Percentiles rank a stretch among this genome's conserved stretches.
phyloP scores from a whole-genome alignment of 768 basidiomycete species.

The Hortiboletus campestris region DNA sequence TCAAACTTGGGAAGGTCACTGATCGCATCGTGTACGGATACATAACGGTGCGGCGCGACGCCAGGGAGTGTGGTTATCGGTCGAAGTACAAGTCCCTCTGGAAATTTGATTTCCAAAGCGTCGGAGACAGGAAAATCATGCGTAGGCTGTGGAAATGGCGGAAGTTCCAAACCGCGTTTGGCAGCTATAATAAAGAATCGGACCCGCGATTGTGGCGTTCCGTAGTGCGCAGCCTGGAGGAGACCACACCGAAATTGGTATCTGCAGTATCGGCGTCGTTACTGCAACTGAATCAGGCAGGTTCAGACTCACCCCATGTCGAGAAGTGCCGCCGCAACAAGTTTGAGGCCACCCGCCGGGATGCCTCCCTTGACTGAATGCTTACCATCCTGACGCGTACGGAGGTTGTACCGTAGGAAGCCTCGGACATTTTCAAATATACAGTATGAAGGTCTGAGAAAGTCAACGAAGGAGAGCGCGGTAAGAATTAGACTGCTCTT shows the following conservation, averaged over 20 bases:
- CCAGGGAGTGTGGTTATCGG: constrained; percentile 50
- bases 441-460: constrained; percentile 40
- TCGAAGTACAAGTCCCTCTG: constrained; percentile 36
- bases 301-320: constrained; percentile 57
- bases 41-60: constrained; percentile 52
- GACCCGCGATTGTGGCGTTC: constrained; percentile 44
- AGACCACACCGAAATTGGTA: constrained; percentile 45
- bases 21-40: constrained; percentile 72
- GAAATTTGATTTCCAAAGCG: constrained; percentile 50
- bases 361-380: constrained; percentile 62
- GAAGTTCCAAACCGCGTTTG: constrained; percentile 34
- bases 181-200: constrained; percentile 51
- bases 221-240: constrained; percentile 49
- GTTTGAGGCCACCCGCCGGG: constrained; percentile 71
- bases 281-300: neutral
- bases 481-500: constrained; percentile 72
- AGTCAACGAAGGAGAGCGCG: constrained; percentile 44
- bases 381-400: constrained; percentile 33
- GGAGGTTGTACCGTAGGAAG: constrained; percentile 41
- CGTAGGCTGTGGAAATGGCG: constrained; percentile 41
- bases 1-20: constrained; percentile 70
- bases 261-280: constrained; percentile 20
- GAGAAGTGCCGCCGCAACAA: constrained; percentile 56
- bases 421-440: constrained; percentile 51
- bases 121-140: constrained; percentile 42